Evolutionary conservation across 208 protist species (phyloP), one percentile per base, ranked within the genome.

Genomic region (Strigomonas culicis): DNA sequence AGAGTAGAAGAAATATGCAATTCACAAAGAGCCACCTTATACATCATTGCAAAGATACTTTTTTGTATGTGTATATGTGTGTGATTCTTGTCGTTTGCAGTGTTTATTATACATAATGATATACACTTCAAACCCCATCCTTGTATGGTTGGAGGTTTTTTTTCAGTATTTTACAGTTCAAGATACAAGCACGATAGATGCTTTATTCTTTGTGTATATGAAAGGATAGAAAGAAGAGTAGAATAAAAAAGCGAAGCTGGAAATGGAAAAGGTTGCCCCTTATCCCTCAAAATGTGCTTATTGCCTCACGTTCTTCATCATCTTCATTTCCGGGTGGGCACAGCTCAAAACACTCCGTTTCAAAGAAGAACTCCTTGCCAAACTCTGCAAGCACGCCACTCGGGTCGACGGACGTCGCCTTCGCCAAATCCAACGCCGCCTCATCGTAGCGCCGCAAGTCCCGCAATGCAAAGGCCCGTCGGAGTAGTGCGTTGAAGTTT

Each of bases 351-450:
- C 77, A 89, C 19, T 77, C 67, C 32, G 85, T 55, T 19, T 82
- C 72, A 55, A 79, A 87, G 15, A 96, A 68, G 72, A 82, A 77
- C 4, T 81, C 68, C 4, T 72, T 85, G n/a, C 77, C 75, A 8
- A 96, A 71, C 27, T 71, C 21, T 2, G 75, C 27, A 4, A 86
- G 64, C 4, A 74, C 65, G 0, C 84, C 82, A 34, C 63, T 74
- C 2, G 52, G 44, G 57, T 96, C 77, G 6, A 92, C 52, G 22
- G 68, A 27, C 28, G 75, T 71, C 1, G 89, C 90, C 31, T 60
- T 79, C 55, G 96, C 68, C 77, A 94, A 96, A 65, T 98, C 94
- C n/a, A 66, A 63, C 1, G 94, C 84, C 4, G 91, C 84, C 19
- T 79, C 84, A 0, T 88, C 81, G 59, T 94, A 95, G 13, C 66